These are phyloP conservation scores for Cucumis hystrix DNA, from an alignment of 306 rosid genomes.

Conservation along the genomic window DNA sequence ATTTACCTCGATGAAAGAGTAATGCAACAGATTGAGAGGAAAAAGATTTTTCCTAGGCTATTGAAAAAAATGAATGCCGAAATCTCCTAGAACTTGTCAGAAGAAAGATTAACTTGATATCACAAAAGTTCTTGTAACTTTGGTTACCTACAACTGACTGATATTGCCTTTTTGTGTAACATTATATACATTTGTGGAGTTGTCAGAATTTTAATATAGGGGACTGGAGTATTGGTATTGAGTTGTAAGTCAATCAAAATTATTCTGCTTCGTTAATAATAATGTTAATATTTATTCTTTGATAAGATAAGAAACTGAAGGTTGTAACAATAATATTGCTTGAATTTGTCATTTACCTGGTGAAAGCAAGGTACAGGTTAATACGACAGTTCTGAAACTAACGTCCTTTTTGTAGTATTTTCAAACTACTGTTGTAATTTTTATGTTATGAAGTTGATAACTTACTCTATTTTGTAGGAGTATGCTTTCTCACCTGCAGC, in stretches of 20 bases:
- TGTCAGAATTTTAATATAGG: not conserved
- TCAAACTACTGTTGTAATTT: not conserved
- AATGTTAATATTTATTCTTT: no score
- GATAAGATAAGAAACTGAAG: not conserved
- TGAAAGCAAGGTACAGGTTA: not conserved
- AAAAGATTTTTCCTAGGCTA: not conserved
- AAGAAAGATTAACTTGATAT: not conserved
- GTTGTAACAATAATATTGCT: not conserved
- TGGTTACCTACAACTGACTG: not conserved
- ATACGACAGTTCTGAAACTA: not conserved
- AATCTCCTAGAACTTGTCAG: not conserved
- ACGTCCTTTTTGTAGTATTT: not conserved
- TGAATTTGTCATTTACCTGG: not conserved
- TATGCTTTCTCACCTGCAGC: slow-evolving; percentile 88
- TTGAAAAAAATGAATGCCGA: not conserved
- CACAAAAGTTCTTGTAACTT: not conserved
- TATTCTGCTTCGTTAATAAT: not conserved
- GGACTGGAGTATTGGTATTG: not conserved
- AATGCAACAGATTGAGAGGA: not conserved
- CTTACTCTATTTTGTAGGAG: slow-evolving; percentile 35
- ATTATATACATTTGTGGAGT: not conserved
- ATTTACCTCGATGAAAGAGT: not conserved
- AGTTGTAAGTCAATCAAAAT: not conserved
- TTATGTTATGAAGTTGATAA: not conserved
- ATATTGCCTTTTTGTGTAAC: not conserved